A percentile compares a stretch with the other conserved stretches of the same genome.
phyloP scores from a whole-genome alignment of 495 filamentous ascomycete genomes.

The Xylaria nigripes region DNA sequence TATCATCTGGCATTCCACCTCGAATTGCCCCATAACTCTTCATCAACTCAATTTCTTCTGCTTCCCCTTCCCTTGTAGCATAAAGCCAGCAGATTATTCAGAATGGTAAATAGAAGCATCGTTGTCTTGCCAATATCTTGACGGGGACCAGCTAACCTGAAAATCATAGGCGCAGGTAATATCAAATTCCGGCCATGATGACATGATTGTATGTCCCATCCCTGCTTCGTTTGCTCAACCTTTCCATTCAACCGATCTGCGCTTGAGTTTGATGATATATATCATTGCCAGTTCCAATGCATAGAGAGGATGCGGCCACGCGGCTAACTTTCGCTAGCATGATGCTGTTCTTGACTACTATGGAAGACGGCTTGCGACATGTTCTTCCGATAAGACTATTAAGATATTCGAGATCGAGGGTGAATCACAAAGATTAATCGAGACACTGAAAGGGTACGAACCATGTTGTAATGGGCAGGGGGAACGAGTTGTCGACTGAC shows the following conservation, averaged over 20 bases:
- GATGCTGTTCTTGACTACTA: constrained; percentile 98
- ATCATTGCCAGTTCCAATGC: background rate
- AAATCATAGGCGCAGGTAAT: constrained; percentile 62
- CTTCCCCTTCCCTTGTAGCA: background rate
- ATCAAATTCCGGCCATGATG: constrained; percentile 90
- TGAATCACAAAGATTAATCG: constrained; percentile 78
- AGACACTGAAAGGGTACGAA: constrained; percentile 87
- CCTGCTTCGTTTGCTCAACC: background rate
- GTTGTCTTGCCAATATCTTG: background rate
- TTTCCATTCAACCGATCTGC: background rate
- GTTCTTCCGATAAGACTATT: constrained; percentile 95
- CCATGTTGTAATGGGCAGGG: background rate
- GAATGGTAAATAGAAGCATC: constrained; percentile 18
- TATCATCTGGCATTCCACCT: background rate
- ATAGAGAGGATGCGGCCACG: background rate
- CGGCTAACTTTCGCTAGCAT: constrained; percentile 51
- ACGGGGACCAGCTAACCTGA: constrained; percentile 13
- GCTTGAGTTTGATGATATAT: background rate
- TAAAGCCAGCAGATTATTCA: background rate
- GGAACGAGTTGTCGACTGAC: constrained; percentile 12
- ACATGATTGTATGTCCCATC: constrained; percentile 85
- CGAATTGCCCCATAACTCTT: background rate
- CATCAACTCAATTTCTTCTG: background rate
- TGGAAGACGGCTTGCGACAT: constrained; percentile 90
- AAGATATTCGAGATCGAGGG: constrained; percentile 99